Evolutionary conservation across 2,329 filamentous ascomycete genomes (phyloP), one percentile per base, ranked within the genome.

Genomic region (Cladophialophora yegresii): DNA sequence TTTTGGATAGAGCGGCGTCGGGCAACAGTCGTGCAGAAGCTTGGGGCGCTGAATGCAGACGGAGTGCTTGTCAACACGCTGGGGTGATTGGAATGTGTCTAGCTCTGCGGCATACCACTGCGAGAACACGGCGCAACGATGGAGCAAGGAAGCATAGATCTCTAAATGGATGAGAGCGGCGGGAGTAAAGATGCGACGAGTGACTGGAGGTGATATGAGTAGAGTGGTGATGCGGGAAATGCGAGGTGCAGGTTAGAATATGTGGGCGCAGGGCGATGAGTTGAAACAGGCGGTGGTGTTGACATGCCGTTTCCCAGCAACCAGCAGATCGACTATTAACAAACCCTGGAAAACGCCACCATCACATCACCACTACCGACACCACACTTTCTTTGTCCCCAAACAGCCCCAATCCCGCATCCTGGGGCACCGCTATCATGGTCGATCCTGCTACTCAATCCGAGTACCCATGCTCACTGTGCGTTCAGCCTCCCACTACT

Each of bases 401-500:
- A 10, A 8, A 2, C 22, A 22, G 23, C 36, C 22, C 20, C 54
- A 26, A 26, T 47, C 36, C 54, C 13, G 10, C 54, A 16, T 56
- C 23, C 47, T n/a, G 20, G 16, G 60, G 73, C 74, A 72, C 63
- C 71, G n/a, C 36, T 63, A 33, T 60, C 33, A 61, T 67, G 58
- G 58, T 43, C 13, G n/a, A 13, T n/a, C 36, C 69, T 47, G n/a
- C 67, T 13, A 59, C 69, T n/a, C 74, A 75, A 49, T 77, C 70
- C 28, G 74, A 75, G 50, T 78, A 78, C 36, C 77, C 77, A 30
- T 78, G 74, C 72, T 76, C 75, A 50, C 62, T 79, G 77, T 78
- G 72, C 63, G 66, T 66, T 16, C 7, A 49, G 45, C 22, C 36
- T 43, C 36, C 13, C 16, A 2, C 7, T 49, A 13, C 22, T 28